phyloP scores from a whole-genome alignment of 2,329 filamentous ascomycete species.

The Cylindrodendrum hubeiense region DNA sequence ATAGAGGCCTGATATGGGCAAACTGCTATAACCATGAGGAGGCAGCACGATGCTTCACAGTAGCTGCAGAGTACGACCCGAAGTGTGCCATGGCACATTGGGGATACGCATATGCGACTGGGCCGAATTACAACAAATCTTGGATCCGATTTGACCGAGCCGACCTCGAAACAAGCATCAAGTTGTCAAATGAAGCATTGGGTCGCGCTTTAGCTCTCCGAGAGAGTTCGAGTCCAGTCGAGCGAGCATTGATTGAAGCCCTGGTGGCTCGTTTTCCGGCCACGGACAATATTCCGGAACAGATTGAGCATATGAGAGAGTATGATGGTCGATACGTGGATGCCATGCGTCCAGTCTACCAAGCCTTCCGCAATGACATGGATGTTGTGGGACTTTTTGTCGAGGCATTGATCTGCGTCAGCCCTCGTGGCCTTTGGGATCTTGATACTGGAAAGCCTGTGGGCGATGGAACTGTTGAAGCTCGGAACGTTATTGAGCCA shows the following conservation, averaged over 20 bases:
- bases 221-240: constrained; percentile 49
- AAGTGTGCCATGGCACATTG: constrained; percentile 74
- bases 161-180: constrained; percentile 58
- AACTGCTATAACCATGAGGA: constrained; percentile 84
- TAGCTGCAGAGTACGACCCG: constrained; percentile 65
- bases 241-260: constrained; percentile 72
- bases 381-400: constrained; percentile 51
- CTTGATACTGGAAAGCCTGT: neutral
- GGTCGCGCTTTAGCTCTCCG: constrained; percentile 42
- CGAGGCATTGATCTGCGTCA: constrained; percentile 54
- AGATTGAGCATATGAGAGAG: constrained; percentile 60
- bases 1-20: constrained; percentile 78
- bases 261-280: constrained; percentile 71
- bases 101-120: constrained; percentile 77
- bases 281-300: constrained; percentile 50
- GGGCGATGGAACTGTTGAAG: constrained; percentile 58
- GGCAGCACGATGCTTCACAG: constrained; percentile 71
- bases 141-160: constrained; percentile 77
- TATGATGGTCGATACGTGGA: constrained; percentile 49
- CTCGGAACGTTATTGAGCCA: constrained; percentile 52
- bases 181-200: too few relatives aligned
- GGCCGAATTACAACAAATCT: constrained; percentile 82
- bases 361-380: constrained; percentile 53
- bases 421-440: neutral
- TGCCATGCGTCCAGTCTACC: constrained; percentile 53